A percentile compares a stretch with the other conserved stretches of the same genome.
These are phyloP conservation scores for Aureobasidium sp. DNA, from an alignment of 2,329 filamentous ascomycete species.

Conservation along the genomic window DNA sequence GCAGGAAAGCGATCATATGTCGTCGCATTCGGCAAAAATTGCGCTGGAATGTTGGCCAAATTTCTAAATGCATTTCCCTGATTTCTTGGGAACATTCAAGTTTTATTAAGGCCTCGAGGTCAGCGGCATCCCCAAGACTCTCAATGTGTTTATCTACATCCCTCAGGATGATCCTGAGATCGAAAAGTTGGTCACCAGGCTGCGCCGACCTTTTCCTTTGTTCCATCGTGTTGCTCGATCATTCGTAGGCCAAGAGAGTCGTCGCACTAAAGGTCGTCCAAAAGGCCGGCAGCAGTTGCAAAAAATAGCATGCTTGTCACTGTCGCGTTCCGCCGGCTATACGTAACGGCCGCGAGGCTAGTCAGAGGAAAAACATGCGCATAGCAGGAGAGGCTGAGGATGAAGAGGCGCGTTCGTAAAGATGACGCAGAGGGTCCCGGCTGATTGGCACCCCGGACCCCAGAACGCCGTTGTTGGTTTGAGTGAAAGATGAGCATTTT, in stretches of 20 bases:
- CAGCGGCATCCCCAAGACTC: background rate
- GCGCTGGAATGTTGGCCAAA: background rate
- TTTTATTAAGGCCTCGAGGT: background rate
- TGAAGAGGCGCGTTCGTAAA: background rate
- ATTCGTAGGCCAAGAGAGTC: background rate
- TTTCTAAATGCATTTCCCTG: background rate
- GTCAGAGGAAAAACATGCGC: background rate
- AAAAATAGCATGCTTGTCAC: background rate
- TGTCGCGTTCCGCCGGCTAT: background rate
- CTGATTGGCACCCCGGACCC: background rate
- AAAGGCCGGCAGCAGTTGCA: background rate
- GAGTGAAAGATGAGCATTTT: background rate
- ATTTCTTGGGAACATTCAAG: background rate
- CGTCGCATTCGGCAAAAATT: slow-evolving; percentile 10
- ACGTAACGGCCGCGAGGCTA: background rate
- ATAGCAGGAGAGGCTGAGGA: background rate
- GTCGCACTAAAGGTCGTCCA: background rate
- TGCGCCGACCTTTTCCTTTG: background rate
- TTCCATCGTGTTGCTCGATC: background rate
- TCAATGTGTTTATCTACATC: background rate
- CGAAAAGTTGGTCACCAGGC: background rate
- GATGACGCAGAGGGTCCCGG: background rate
- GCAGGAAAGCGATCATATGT: background rate
- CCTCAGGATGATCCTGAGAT: background rate
- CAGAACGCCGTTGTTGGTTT: background rate